phyloP scores from a whole-genome alignment of 2,329 filamentous ascomycete genomes.

The Aspergillus tamarii region DNA sequence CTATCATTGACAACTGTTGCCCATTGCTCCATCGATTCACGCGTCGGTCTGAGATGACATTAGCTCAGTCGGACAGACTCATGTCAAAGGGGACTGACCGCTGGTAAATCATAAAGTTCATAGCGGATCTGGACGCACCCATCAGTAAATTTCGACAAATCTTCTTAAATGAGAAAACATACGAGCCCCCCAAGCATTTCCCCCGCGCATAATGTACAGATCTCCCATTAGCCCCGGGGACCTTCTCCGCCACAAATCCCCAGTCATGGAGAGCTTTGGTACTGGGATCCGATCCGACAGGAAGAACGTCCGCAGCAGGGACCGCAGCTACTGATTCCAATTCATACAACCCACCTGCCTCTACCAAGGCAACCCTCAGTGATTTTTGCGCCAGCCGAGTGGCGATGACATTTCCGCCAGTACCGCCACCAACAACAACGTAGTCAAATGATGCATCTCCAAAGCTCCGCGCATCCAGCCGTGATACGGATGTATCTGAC shows the following conservation, averaged over 20 bases:
- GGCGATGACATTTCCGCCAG: slow-evolving; percentile 29
- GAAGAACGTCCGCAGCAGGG: slow-evolving; percentile 24
- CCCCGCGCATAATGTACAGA: slow-evolving; percentile 20
- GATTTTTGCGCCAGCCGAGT: slow-evolving; percentile 30
- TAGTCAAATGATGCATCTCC: slow-evolving; percentile 26
- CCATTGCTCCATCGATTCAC: slow-evolving; percentile 25
- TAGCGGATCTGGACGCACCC: slow-evolving; percentile 19
- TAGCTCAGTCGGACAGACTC: background rate
- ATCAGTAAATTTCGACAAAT: slow-evolving; percentile 24
- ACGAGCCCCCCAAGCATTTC: slow-evolving; percentile 21
- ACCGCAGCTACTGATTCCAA: slow-evolving; percentile 25
- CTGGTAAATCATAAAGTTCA: slow-evolving; percentile 31
- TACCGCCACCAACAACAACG: slow-evolving; percentile 35
- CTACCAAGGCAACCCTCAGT: slow-evolving; percentile 32
- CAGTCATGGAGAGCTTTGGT: slow-evolving; percentile 25
- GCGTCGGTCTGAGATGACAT: slow-evolving; percentile 12
- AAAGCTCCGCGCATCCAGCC: background rate
- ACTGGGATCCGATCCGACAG: slow-evolving; percentile 27
- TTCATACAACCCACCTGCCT: slow-evolving; percentile 35
- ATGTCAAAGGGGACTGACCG: background rate
- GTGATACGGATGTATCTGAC: background rate
- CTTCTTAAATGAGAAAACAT: slow-evolving; percentile 20
- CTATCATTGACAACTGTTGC: slow-evolving; percentile 26
- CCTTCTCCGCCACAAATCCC: slow-evolving; percentile 28
- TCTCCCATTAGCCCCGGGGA: slow-evolving; percentile 28